Evolutionary conservation across 768 basidiomycete species (phyloP).

Genomic region (Favolaschia claudopus): DNA sequence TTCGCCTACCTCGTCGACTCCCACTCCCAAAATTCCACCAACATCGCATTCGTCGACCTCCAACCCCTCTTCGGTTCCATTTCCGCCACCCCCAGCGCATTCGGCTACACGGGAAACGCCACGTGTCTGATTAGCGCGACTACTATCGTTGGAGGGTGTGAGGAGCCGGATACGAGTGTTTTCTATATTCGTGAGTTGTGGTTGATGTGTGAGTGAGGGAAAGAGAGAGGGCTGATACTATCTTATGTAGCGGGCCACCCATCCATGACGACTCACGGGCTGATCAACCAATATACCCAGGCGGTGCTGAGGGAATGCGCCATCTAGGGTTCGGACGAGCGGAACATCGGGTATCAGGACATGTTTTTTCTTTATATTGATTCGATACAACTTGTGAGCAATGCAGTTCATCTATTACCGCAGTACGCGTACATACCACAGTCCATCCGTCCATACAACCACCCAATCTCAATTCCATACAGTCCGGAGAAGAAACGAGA

Average conservation of each 20-base stretch:
- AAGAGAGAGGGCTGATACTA: neutral
- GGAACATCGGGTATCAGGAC: too few species aligned
- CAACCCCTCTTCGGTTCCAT: conserved; percentile 36
- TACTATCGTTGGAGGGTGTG: conserved; percentile 40
- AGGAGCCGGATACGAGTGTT: conserved; percentile 38
- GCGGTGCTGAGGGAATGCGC: conserved; percentile 28
- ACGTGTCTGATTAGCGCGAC: conserved; percentile 41
- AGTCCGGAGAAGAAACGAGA: too few species aligned
- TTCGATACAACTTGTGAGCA: too few species aligned
- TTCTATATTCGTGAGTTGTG: conserved; percentile 38
- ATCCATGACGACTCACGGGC: conserved; percentile 35
- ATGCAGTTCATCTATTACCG: too few species aligned
- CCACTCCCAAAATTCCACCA: conserved; percentile 36
- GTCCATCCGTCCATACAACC: too few species aligned
- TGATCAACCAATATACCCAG: conserved; percentile 36
- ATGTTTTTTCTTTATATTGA: too few species aligned
- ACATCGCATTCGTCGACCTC: conserved; percentile 40
- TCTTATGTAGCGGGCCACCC: conserved; percentile 37
- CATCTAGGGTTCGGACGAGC: too few species aligned
- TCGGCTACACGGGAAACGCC: conserved; percentile 37
- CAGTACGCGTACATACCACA: too few species aligned
- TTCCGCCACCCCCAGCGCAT: conserved; percentile 28
- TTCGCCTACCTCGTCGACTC: conserved; percentile 36
- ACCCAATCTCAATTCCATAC: too few species aligned
- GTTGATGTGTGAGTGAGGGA: neutral